Evolutionary conservation across 306 rosid species (phyloP), one percentile per base, ranked within the genome.

Genomic region (Glycine tomentella): DNA sequence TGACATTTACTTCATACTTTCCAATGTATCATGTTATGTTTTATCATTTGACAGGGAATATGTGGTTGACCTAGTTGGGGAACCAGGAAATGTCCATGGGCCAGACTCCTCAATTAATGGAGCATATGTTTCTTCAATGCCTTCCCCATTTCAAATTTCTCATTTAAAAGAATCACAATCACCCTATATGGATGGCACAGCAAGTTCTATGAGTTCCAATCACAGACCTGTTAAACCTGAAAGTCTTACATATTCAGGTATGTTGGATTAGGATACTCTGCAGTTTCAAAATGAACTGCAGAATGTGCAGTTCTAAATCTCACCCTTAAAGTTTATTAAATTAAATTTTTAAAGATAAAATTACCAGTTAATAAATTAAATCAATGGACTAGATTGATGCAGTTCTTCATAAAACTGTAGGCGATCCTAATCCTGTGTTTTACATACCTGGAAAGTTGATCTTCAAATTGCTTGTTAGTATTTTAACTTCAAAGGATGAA

Each of bases 101-200:
- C 98, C 98, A 79, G 99, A 95, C 82, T 95, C 99, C 74, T 89
- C 93, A 51, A 90, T 95, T 67, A 95, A 95, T 65, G 99, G 98
- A 88, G 97, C 93, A 78, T 88, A 86, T 74, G 83, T 86, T 82
- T 88, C 94, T 82, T 85, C 97, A 0, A 76, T 87, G 86, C 96
- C 98, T 77, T 95, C 99, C 56, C 94, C 94, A 9, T 85, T 91
- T 76, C 93, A 93, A 77, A 82, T 89, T 83, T 89, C 94, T 84
- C 94, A 91, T 84, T 89, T 89, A n/a, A 93, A 80, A 83, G 98
- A 93, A 82, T 90, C 77, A 74, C 94, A 81, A 72, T 91, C 87
- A 77, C 92, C 90, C 70, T 82, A 84, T 77, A 15, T 69, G 80
- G 91, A 91, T 57, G 49, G 75, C 65, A 83, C 75, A 75, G 67